These are phyloP conservation scores for Colletotrichum somersetense DNA, from an alignment of 2,329 filamentous ascomycete species.

Conservation along the genomic window DNA sequence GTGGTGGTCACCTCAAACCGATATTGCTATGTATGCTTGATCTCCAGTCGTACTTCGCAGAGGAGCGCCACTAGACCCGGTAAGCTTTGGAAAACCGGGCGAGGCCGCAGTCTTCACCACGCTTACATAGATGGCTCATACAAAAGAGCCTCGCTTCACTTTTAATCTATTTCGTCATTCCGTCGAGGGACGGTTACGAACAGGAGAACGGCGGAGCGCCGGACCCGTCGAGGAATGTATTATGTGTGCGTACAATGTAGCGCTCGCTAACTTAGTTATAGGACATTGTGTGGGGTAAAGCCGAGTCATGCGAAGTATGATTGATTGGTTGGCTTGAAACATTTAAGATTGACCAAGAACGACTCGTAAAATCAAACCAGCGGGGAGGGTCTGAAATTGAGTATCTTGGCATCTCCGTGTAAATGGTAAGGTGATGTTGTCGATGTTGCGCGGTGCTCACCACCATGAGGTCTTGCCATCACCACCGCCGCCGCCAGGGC, in stretches of 20 bases:
- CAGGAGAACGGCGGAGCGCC: slow-evolving; percentile 17
- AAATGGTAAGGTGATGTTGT: neutral
- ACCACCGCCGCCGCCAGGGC: slow-evolving; percentile 1
- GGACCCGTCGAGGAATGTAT: slow-evolving; percentile 25
- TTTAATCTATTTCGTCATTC: slow-evolving; percentile 1
- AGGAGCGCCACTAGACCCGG: slow-evolving; percentile 18
- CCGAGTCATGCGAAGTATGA: slow-evolving; percentile 30
- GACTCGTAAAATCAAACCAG: slow-evolving; percentile 23
- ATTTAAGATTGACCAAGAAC: slow-evolving; percentile 31
- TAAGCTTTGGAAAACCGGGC: slow-evolving; percentile 18
- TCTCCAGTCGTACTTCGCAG: neutral
- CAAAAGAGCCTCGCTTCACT: slow-evolving; percentile 7
- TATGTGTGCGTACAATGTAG: neutral
- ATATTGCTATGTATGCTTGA: neutral
- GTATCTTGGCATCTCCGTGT: slow-evolving; percentile 26
- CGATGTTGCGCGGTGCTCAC: neutral
- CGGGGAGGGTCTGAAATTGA: slow-evolving; percentile 18
- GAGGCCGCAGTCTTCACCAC: slow-evolving; percentile 8
- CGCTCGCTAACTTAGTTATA: slow-evolving; percentile 20
- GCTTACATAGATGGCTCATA: slow-evolving; percentile 18
- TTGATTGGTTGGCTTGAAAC: slow-evolving; percentile 16
- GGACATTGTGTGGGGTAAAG: slow-evolving; percentile 13
- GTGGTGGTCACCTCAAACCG: slow-evolving; percentile 8
- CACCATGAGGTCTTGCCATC: slow-evolving; percentile 11
- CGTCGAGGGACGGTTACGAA: neutral